Evolutionary conservation across 2,329 filamentous ascomycete genomes (phyloP), one percentile per base, ranked within the genome.

Genomic region (Trichoderma gracile): DNA sequence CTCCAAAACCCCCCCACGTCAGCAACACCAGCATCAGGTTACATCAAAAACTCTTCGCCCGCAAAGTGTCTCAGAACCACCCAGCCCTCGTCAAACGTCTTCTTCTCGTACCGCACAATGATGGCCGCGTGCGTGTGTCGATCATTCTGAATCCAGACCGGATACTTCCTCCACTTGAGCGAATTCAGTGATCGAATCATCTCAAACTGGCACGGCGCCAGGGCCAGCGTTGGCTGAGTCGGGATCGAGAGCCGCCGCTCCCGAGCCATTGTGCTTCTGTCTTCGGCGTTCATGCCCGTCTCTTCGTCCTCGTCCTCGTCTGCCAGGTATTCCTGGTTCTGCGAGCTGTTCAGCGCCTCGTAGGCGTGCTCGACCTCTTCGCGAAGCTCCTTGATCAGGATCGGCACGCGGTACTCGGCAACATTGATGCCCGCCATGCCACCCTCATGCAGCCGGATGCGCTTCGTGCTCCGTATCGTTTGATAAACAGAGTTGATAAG

Each of bases 41-140:
- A 77, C 33, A 71, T 68, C 66, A 78, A 64, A 73, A 98, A 97
- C 72, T 89, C 89, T 53, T 89, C 83, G 59, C 88, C 82, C 2
- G 93, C 78, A 90, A 91, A 98, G 78, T 98, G 94, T 71, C 82
- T 84, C 63, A 95, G 79, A 40, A 97, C 91, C 14, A 91, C 74
- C 72, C 84, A 86, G 0, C 94, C 94, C 76, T 98, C 93, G 2
- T 84, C 81, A 70, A 93, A 96, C 0, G 76, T 78, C 58, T 83
- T 79, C 73, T 86, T 88, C 45, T 89, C 85, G 65, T 81, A 85
- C 43, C 94, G 85, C 42, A 96, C 88, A 68, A 98, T 91, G 54
- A 98, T 96, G 3, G 93, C 93, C 0, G 93, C 94, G 76, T 98
- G 94, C 66, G 86, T 91, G 73, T 97, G 92, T n/a, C 82, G 79